Evolutionary conservation across 2,329 filamentous ascomycete species (phyloP), one percentile per base, ranked within the genome.

Genomic region (Aspergillus alliaceus): DNA sequence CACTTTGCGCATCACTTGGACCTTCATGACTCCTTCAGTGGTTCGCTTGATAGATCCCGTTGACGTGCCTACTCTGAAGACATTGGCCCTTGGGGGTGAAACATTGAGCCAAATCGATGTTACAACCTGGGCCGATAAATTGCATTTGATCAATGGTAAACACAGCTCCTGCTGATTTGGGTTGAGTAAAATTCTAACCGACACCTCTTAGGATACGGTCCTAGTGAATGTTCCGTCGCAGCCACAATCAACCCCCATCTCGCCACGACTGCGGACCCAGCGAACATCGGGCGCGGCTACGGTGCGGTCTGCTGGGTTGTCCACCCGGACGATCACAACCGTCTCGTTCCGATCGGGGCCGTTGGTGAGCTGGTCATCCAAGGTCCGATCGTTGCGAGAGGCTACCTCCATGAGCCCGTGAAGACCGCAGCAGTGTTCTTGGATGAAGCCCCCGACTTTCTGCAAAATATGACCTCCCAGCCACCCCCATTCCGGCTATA

Each of bases 1-100:
- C 6, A 62, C 73, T 0, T 79, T 81, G 73, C 67, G 76, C 7
- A 78, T 80, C 40, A 81, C 76, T 31, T 73, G 51, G 34, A 56
- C 59, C 2, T 49, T 57, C n/a, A 53, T 63, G 15, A 58, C 59
- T 2, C 60, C 61, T 9, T 60, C 61, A 8, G 58, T 59, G 14
- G 53, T 55, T 7, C 51, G 57, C 6, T 44, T 57, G 12, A 37
- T 61, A 15, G 50, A 49, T 15, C 59, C 59, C 3, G 34, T 46
- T 8, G 57, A 61, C 18, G 51, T 61, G 14, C 59, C 59, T 18
- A 46, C 47, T 7, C 42, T 61, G n/a, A 59, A 51, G 37, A 61
- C 54, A 3, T 7, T 61, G 14, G 51, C 56, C 2, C 49, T 59
- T 4, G 56, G 55, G 5, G 59, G 59, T 2, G 59, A 61, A 18